Conservation (phyloP, 2,329 filamentous ascomycete species). For the Aaosphaeria pasadenensis region DNA sequence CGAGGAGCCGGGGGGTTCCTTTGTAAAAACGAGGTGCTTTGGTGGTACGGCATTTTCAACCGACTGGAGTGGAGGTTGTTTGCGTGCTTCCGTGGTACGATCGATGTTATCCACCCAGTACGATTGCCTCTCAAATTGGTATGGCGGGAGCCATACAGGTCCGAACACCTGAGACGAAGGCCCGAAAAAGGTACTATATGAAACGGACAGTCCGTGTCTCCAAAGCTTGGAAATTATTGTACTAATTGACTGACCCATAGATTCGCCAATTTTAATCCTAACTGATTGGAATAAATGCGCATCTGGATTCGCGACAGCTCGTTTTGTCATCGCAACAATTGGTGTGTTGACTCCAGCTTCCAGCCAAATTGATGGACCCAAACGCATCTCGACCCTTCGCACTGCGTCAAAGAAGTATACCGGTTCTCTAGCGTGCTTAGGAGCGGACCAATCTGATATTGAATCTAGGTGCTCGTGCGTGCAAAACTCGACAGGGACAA, state of each 20-base stretch:
- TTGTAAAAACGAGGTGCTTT: background rate
- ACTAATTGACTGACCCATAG: conserved; percentile 11
- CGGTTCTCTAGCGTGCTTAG: conserved; percentile 40
- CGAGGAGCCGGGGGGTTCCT: background rate
- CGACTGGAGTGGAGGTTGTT: no score
- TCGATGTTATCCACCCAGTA: conserved; percentile 4
- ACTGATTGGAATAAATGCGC: conserved; percentile 4
- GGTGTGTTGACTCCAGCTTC: conserved; percentile 22
- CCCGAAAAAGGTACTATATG: conserved; percentile 31
- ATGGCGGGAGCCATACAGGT: conserved; percentile 14
- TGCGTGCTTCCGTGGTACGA: background rate
- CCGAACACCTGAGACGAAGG: conserved; percentile 25
- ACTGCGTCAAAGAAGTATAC: conserved; percentile 48
- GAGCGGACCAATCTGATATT: background rate
- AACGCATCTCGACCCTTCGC: conserved; percentile 31
- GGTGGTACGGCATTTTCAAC: background rate
- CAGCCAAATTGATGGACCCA: conserved; percentile 16
- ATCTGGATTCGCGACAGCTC: background rate
- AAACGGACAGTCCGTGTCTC: conserved; percentile 30
- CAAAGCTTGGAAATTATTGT: conserved; percentile 29
- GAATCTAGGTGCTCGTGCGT: background rate
- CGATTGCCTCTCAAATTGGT: conserved; percentile 5
- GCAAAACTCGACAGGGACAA: background rate
- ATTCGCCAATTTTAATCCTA: background rate
- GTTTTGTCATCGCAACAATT: conserved; percentile 22